Percentiles rank a stretch among this genome's conserved stretches.
Conservation (phyloP, 352 stramenopile genomes). For the Pythium graminicola region DNA sequence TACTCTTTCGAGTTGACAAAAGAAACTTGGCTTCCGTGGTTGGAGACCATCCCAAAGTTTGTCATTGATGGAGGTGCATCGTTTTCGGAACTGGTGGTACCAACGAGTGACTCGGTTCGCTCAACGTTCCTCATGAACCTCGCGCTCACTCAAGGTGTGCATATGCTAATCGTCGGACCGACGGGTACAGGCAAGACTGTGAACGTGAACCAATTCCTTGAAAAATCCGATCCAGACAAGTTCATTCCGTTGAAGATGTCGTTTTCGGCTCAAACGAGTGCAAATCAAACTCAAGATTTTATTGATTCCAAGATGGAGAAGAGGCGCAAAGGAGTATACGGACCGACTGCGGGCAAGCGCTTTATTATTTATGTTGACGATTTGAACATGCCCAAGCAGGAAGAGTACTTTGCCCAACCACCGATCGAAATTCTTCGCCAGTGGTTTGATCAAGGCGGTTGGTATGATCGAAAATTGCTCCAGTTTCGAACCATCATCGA, state of each 20-base stretch:
- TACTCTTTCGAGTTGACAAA: slow-evolving; percentile 85
- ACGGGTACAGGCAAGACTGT: slow-evolving; percentile 95
- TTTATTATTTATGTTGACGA: slow-evolving; percentile 94
- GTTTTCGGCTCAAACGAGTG: slow-evolving; percentile 90
- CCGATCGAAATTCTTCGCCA: slow-evolving; percentile 93
- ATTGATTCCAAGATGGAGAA: slow-evolving; percentile 93
- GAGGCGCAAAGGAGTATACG: slow-evolving; percentile 89
- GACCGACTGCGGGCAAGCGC: slow-evolving; percentile 85
- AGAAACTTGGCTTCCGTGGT: slow-evolving; percentile 91
- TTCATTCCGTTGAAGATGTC: slow-evolving; percentile 89
- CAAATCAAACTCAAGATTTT: slow-evolving; percentile 90
- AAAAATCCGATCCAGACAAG: slow-evolving; percentile 70
- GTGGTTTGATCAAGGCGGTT: slow-evolving; percentile 92
- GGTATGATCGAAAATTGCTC: slow-evolving; percentile 93
- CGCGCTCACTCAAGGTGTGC: slow-evolving; percentile 75
- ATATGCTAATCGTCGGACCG: slow-evolving; percentile 91
- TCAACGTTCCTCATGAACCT: slow-evolving; percentile 90
- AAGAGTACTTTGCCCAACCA: slow-evolving; percentile 92
- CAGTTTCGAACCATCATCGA: slow-evolving; percentile 86
- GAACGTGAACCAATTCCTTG: slow-evolving; percentile 88
- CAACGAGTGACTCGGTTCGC: slow-evolving; percentile 89
- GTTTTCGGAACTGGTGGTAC: slow-evolving; percentile 92
- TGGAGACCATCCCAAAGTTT: slow-evolving; percentile 85
- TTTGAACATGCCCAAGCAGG: slow-evolving; percentile 94
- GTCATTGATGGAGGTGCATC: slow-evolving; percentile 61